phyloP scores from a whole-genome alignment of 192 early-diverging fungal species.

The Backusella macrospora region DNA sequence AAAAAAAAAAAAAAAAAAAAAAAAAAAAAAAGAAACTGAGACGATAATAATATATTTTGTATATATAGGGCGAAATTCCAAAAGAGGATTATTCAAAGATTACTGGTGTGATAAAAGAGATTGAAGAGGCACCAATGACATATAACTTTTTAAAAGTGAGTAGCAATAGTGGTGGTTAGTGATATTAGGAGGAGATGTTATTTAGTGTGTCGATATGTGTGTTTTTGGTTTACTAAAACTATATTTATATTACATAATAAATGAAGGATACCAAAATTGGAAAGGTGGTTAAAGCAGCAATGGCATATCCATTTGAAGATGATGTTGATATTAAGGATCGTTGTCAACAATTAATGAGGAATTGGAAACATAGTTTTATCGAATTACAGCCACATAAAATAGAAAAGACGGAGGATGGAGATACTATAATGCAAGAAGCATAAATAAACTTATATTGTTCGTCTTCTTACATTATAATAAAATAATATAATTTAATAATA shows the following conservation, averaged over 20 bases:
- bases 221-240: too few relatives aligned
- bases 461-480: too few relatives aligned
- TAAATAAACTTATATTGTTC: neutral
- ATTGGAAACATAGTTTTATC: constrained; percentile 32
- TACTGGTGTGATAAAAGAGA: constrained; percentile 26
- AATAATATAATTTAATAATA: neutral
- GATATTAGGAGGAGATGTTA: too few relatives aligned
- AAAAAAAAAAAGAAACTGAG: neutral
- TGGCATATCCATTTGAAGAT: constrained; percentile 29
- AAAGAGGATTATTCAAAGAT: constrained; percentile 39
- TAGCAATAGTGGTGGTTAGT: neutral
- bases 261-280: constrained; percentile 43
- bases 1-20: too few relatives aligned
- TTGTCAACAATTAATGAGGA: constrained; percentile 32
- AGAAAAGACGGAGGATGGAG: neutral
- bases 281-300: constrained; percentile 41
- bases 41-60: neutral
- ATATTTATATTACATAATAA: neutral
- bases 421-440: constrained; percentile 2
- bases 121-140: constrained; percentile 35
- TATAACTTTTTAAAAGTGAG: constrained; percentile 36
- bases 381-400: neutral
- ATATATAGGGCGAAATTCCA: constrained; percentile 30
- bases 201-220: too few relatives aligned
- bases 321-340: constrained; percentile 30